Conservation (phyloP, 805 yeast species). For the Ascoidea asiatica region DNA sequence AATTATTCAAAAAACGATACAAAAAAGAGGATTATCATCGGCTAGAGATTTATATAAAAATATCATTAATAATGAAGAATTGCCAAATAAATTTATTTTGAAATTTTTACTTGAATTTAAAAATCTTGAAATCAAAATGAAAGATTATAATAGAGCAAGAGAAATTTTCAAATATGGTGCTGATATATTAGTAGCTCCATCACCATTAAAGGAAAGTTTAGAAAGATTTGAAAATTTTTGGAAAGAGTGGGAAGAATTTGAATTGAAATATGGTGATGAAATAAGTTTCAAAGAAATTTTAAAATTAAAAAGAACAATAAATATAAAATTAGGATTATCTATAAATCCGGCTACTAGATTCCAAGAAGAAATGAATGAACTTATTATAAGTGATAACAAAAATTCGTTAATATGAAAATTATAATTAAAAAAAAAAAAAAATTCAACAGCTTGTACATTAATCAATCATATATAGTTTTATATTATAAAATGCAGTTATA, state of each 20-base stretch:
- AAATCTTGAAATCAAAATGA: conserved; percentile 35
- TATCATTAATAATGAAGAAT: conserved; percentile 14
- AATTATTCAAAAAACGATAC: neutral
- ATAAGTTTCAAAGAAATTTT: conserved; percentile 64
- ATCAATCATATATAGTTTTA: too few relatives aligned
- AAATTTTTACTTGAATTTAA: conserved; percentile 40
- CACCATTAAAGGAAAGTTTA: conserved; percentile 2
- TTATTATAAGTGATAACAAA: too few relatives aligned
- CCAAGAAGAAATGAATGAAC: too few relatives aligned
- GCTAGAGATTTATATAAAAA: conserved; percentile 3
- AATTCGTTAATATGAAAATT: too few relatives aligned
- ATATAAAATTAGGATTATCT: neutral
- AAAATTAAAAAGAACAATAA: conserved; percentile 34
- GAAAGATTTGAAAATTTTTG: conserved; percentile 27
- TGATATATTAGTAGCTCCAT: conserved; percentile 12
- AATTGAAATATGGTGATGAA: conserved; percentile 57
- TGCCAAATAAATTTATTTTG: conserved; percentile 29
- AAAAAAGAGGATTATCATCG: conserved; percentile 1
- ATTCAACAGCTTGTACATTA: too few relatives aligned
- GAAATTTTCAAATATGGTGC: conserved; percentile 45
- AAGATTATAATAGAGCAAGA: conserved; percentile 49
- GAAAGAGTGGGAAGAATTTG: conserved; percentile 66
- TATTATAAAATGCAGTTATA: too few relatives aligned
- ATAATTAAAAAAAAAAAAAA: too few relatives aligned
- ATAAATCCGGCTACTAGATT: too few relatives aligned